A percentile compares a stretch with the other conserved stretches of the same genome.
phyloP scores from a whole-genome alignment of 352 stramenopile genomes.

The Pythium sukuiense region DNA sequence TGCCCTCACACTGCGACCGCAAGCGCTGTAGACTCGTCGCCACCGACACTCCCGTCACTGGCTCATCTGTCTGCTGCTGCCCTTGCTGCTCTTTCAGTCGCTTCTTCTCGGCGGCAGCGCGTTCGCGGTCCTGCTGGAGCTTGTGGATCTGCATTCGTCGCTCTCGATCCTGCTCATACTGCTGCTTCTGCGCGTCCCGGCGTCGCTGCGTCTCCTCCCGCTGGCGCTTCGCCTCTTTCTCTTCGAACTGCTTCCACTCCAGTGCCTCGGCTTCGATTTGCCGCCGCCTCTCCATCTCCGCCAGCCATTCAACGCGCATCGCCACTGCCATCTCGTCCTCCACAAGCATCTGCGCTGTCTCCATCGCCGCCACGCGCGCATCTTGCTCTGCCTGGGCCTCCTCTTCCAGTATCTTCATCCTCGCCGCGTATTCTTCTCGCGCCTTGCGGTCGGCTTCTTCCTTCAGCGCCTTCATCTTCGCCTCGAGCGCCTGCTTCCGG shows the following conservation, averaged over 20 bases:
- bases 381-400: conserved; percentile 43
- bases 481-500: conserved; percentile 42
- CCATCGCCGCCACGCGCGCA: conserved; percentile 31
- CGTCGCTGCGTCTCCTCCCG: conserved; percentile 43
- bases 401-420: conserved; percentile 39
- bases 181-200: conserved; percentile 51
- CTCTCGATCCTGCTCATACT: conserved; percentile 67
- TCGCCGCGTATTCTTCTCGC: conserved; percentile 43
- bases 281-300: conserved; percentile 36
- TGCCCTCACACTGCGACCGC: conserved; percentile 10
- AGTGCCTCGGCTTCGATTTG: conserved; percentile 62
- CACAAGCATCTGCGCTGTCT: conserved; percentile 45
- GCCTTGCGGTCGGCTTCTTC: conserved; percentile 59
- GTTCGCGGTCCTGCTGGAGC: conserved; percentile 53
- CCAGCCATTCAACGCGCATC: conserved; percentile 40
- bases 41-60: neutral
- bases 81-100: conserved; percentile 12
- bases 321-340: conserved; percentile 44
- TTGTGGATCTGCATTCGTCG: conserved; percentile 67
- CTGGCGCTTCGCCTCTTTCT: conserved; percentile 49
- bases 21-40: conserved; percentile 9
- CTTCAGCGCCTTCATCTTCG: conserved; percentile 63
- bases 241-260: conserved; percentile 62
- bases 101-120: conserved; percentile 24
- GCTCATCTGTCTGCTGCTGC: conserved; percentile 8